Evolutionary conservation across 2,329 filamentous ascomycete genomes (phyloP).

Genomic region (Elsinoe fawcettii): DNA sequence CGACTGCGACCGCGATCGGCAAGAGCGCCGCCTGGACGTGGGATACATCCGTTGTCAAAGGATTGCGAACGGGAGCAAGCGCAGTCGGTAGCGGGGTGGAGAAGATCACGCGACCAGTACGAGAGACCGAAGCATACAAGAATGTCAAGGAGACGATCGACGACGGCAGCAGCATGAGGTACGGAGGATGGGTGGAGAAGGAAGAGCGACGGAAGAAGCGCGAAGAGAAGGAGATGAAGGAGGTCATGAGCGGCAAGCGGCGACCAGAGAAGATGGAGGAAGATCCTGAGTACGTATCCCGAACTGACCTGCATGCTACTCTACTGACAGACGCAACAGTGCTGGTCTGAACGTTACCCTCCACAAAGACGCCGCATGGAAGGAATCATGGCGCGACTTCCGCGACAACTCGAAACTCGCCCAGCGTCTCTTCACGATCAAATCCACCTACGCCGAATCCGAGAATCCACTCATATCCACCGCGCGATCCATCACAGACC

Average conservation of each 20-base stretch:
- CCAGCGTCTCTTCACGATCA: slow-evolving; percentile 79
- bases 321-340: slow-evolving; percentile 44
- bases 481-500: slow-evolving; percentile 86
- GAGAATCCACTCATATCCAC: slow-evolving; percentile 94
- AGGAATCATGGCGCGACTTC: slow-evolving; percentile 97
- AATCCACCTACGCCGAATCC: slow-evolving; percentile 85
- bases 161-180: slow-evolving; percentile 89
- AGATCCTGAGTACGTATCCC: slow-evolving; percentile 68
- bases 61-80: slow-evolving; percentile 75
- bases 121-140: slow-evolving; percentile 91
- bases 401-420: slow-evolving; percentile 81
- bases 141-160: slow-evolving; percentile 91
- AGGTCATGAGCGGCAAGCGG: slow-evolving; percentile 39
- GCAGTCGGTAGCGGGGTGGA: slow-evolving; percentile 81
- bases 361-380: slow-evolving; percentile 96
- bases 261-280: slow-evolving; percentile 58
- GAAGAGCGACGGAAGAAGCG: slow-evolving; percentile 79
- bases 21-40: slow-evolving; percentile 94
- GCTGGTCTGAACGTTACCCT: slow-evolving; percentile 90
- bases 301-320: neutral
- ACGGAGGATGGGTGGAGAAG: slow-evolving; percentile 94
- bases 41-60: slow-evolving; percentile 91
- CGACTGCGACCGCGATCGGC: slow-evolving; percentile 77
- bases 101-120: slow-evolving; percentile 87
- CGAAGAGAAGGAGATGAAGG: slow-evolving; percentile 61